Base-by-base conservation (phyloP, 2,329 filamentous ascomycete genomes). In the Monilinia fructigena region DNA sequence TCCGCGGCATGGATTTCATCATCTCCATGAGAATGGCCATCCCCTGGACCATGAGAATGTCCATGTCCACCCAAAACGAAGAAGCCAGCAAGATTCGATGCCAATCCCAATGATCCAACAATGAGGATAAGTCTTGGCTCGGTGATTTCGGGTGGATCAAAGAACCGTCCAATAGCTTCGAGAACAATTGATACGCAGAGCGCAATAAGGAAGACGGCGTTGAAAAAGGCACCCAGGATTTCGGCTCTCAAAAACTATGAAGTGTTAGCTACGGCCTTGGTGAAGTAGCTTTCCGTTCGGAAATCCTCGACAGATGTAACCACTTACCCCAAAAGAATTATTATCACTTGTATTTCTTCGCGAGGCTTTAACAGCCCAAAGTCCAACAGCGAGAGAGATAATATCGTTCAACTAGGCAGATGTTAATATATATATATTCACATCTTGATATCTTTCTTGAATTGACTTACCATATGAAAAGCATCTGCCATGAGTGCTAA, bases 181-280 rank as follows among this genome's bases (percentile, higher is more conserved):
- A 99, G 88, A 75, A 98, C 91, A 78, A 99, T 99, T 61, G 94
- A 96, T 66, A 99, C 83, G 80, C 95, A 99, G 11, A 99, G 86
- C 10, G 95, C 95, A 75, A 99, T 95, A 55, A 99, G 84, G 81
- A 99, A 99, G 55, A 98, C 94, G 72, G 95, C 95, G 75, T 99
- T 99, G 80, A 98, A 92, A 73, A 98, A 89, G 58, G 95, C 95
- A 75, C 95, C 95, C 7, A 99, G 84, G 14, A 96, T 98, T 82
- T 99, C 95, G 47, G 95, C 95, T 72, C 95, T 92, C 82, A 98
- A 90, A 91, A 93, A 99, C 90, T 94, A 73, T 11, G 28, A 23
- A 7, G 10, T 14, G 48, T 65, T 35, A 65, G 47, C 11, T 31
- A 10, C 23, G 2, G 20, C 20, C 45, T 48, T 38, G 56, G 4